These are phyloP conservation scores for Vaccinium macrocarpon DNA, from an alignment of 148 eudicot genomes.

Conservation along the genomic window DNA sequence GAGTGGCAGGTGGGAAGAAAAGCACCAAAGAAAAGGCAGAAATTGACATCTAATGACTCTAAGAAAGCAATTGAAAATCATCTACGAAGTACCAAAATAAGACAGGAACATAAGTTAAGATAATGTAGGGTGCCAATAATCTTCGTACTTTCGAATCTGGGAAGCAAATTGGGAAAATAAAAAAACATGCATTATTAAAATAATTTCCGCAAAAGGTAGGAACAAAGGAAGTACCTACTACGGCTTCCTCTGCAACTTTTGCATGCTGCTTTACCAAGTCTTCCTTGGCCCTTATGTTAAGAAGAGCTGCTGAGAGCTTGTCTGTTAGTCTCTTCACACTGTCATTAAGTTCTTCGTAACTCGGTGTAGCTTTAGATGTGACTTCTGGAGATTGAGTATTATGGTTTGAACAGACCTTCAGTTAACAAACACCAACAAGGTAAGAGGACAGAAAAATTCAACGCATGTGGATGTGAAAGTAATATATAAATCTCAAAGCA, in stretches of 20 bases:
- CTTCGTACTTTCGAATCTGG: neutral
- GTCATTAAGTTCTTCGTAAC: slow-evolving; percentile 30
- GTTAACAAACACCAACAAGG: neutral
- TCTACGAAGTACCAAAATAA: neutral
- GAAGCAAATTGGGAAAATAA: neutral
- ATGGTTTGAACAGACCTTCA: slow-evolving; percentile 44
- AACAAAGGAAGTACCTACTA: slow-evolving; percentile 50
- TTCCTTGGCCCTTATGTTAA: slow-evolving; percentile 73
- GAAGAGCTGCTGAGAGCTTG: slow-evolving; percentile 85
- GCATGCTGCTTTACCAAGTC: slow-evolving; percentile 85
- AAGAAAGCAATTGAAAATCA: slow-evolving; percentile 6
- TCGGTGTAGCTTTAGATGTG: slow-evolving; percentile 36
- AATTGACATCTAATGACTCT: neutral
- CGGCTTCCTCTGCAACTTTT: slow-evolving; percentile 95
- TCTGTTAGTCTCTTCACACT: slow-evolving; percentile 54
- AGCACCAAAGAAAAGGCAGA: slow-evolving; percentile 9
- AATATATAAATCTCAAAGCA: neutral
- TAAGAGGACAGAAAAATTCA: neutral
- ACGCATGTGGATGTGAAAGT: neutral
- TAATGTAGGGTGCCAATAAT: neutral
- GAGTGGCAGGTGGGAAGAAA: neutral
- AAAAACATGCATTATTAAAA: neutral
- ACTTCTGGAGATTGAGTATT: slow-evolving; percentile 54
- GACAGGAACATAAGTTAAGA: neutral
- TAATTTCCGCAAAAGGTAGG: neutral